Conservation (phyloP, 106 monocot species). For the Dendrobium catenatum region DNA sequence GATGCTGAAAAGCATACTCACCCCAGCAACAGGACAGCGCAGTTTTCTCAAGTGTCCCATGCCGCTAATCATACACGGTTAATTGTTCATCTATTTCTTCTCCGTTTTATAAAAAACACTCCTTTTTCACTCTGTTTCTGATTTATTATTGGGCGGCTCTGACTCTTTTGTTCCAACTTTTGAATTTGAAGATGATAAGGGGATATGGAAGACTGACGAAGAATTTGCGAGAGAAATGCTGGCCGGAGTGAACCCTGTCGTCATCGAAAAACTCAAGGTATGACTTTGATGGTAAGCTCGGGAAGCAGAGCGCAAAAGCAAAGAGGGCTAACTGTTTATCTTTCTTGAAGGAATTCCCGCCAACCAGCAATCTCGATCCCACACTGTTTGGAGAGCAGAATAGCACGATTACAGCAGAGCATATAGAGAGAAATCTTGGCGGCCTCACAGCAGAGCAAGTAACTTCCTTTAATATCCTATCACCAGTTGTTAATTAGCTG, state of each 20-base stretch:
- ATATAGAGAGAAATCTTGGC: conserved; percentile 35
- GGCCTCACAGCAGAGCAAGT: conserved; percentile 27
- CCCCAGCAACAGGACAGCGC: neutral
- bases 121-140: neutral
- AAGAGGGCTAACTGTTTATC: too few species aligned
- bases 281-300: neutral
- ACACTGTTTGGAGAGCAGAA: conserved; percentile 37
- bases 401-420: conserved; percentile 35
- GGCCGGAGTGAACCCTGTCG: conserved; percentile 59
- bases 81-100: neutral
- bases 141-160: neutral
- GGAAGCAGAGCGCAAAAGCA: too few species aligned
- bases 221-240: conserved; percentile 68
- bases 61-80: conserved; percentile 16
- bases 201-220: conserved; percentile 55
- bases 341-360: neutral
- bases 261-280: conserved; percentile 44
- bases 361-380: conserved; percentile 59
- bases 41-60: conserved; percentile 18
- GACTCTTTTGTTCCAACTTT: neutral
- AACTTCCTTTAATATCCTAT: neutral
- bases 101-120: neutral
- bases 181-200: conserved; percentile 18
- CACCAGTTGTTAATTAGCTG: neutral
- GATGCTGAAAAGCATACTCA: conserved; percentile 8